Conservation (phyloP, 2,329 filamentous ascomycete genomes). For the Ramichloridium luteum region DNA sequence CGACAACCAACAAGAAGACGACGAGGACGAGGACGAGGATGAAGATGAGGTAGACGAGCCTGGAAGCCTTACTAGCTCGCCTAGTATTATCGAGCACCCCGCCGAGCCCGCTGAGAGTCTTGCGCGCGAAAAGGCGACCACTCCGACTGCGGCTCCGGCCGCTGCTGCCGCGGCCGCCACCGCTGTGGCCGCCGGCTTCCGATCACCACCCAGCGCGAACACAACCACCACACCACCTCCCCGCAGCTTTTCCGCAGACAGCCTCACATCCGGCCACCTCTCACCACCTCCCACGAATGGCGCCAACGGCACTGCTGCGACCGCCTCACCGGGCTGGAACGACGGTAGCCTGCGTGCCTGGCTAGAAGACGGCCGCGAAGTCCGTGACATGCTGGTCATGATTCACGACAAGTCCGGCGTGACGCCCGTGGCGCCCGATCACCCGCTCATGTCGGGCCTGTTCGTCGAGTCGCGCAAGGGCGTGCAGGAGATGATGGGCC, state of each 20-base stretch:
- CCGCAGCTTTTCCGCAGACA: conserved; percentile 13
- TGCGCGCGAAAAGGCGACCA: conserved; percentile 20
- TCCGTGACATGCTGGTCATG: conserved; percentile 78
- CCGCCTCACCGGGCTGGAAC: conserved; percentile 56
- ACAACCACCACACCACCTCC: conserved; percentile 5
- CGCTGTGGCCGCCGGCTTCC: conserved; percentile 1
- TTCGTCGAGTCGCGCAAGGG: conserved; percentile 81
- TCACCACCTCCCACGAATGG: conserved; percentile 12
- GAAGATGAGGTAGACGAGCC: conserved; percentile 15
- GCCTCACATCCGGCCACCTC: conserved; percentile 16
- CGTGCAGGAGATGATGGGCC: conserved; percentile 75
- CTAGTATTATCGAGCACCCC: conserved; percentile 21
- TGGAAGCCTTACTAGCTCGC: conserved; percentile 19
- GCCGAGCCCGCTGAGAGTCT: conserved; percentile 9
- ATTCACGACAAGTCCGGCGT: conserved; percentile 87
- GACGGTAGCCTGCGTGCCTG: conserved; percentile 77
- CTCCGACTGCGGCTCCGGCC: conserved; percentile 16
- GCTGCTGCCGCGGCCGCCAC: conserved; percentile 5
- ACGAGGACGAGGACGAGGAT: conserved; percentile 11
- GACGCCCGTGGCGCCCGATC: conserved; percentile 65
- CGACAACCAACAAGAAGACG: conserved; percentile 4
- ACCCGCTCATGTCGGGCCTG: conserved; percentile 67
- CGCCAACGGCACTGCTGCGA: conserved; percentile 18
- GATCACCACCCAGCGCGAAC: background rate
- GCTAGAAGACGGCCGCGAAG: conserved; percentile 63